These are phyloP conservation scores for Globisporangium middletonii DNA, from an alignment of 352 stramenopile species.

Conservation along the genomic window DNA sequence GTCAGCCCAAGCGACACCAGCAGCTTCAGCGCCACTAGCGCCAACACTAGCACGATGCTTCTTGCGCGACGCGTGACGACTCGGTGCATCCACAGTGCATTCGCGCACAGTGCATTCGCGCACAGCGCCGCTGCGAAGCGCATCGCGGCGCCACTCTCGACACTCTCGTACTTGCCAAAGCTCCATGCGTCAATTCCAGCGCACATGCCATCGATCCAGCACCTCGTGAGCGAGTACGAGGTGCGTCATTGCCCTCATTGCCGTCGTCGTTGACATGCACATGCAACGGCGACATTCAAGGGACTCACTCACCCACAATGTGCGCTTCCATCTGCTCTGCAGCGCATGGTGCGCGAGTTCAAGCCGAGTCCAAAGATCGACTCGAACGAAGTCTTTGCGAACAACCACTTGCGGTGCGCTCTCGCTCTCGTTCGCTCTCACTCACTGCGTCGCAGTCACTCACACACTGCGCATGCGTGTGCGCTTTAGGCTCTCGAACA, in stretches of 20 bases:
- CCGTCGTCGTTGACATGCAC: no score
- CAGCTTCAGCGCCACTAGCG: no score
- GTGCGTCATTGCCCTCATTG: conserved; percentile 10
- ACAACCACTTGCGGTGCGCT: conserved; percentile 59
- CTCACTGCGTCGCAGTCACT: neutral
- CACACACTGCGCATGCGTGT: neutral
- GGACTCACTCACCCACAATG: no score
- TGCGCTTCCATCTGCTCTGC: neutral
- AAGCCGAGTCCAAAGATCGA: conserved; percentile 28
- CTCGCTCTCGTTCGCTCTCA: neutral
- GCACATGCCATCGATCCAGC: conserved; percentile 32
- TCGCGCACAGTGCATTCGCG: neutral
- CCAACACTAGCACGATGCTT: no score
- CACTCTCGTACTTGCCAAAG: conserved; percentile 40
- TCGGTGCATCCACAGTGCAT: no score
- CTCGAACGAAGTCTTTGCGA: conserved; percentile 63
- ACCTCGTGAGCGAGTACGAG: conserved; percentile 42
- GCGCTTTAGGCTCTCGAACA: conserved; percentile 35
- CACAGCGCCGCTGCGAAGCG: neutral
- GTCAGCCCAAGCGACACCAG: no score
- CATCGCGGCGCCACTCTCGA: conserved; percentile 18
- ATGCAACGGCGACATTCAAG: no score
- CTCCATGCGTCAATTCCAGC: conserved; percentile 39
- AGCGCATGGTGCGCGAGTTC: conserved; percentile 42
- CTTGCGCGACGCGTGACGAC: no score